phyloP scores from a whole-genome alignment of 345 rosid species.

The Pistacia atlantica region DNA sequence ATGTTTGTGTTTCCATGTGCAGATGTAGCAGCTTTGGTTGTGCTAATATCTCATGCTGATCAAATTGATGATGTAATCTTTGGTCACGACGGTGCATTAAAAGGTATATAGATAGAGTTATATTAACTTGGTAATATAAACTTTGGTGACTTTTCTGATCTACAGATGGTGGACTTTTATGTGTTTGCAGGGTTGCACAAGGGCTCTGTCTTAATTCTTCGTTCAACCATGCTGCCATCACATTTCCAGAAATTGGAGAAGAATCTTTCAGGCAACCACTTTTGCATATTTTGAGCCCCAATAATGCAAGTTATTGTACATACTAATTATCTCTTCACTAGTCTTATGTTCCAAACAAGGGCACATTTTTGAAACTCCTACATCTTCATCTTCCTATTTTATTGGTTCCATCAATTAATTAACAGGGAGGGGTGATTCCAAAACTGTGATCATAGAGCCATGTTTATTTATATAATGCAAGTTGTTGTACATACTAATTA shows the following conservation, averaged over 20 bases:
- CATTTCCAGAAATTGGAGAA: slow-evolving; percentile 63
- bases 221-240: slow-evolving; percentile 48
- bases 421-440: background rate
- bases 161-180: slow-evolving; percentile 15
- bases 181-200: slow-evolving; percentile 54
- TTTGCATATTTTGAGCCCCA: slow-evolving; percentile 4
- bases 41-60: slow-evolving; percentile 63
- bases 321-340: background rate
- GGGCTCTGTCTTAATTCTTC: slow-evolving; percentile 59
- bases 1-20: slow-evolving; percentile 24
- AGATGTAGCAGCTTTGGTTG: slow-evolving; percentile 71
- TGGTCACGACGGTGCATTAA: slow-evolving; percentile 57
- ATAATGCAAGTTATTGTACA: background rate
- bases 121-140: slow-evolving; percentile 3
- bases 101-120: slow-evolving; percentile 50
- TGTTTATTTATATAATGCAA: background rate
- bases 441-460: background rate
- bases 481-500: background rate
- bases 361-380: background rate
- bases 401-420: background rate
- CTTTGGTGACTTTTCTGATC: slow-evolving; percentile 12
- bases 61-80: slow-evolving; percentile 57
- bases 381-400: background rate
- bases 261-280: slow-evolving; percentile 51
- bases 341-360: background rate